Base-by-base conservation (phyloP, 352 stramenopile species). In the Globisporangium heterothallicum region DNA sequence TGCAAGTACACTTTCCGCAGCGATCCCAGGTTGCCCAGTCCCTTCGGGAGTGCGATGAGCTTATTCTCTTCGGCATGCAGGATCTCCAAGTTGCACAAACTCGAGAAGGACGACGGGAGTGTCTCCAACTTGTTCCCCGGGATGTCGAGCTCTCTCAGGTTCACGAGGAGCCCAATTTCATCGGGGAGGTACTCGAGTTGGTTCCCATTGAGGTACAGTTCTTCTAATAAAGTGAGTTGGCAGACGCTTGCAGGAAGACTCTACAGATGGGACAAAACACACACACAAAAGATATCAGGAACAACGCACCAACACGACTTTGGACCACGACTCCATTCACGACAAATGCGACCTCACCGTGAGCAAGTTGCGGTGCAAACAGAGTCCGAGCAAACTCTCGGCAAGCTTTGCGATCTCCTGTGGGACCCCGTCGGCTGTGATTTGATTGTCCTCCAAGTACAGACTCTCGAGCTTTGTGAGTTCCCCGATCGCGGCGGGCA, bases 181-280 rank as follows among this genome's bases (percentile, higher is more conserved):
- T 91, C 77, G 0, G 80, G 84, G 6, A 96, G 53, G 0, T 29
- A 70, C 26, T 84, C 68, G 9, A 95, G 58, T 12, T 54, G 50
- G 46, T 94, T 95, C 43, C 84, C 71, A 58, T 95, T 84, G 9
- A 95, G 57, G 38, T 95, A 94, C 2, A 95, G 66, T 64, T 95
- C 84, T 61, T 95, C 82, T 5, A 95, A 63, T 14, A 78, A 61
- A 34, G 68, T 51, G 1, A 94, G 68, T 19, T 74, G 53, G 38
- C 79, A 89, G 43, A 95, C 64, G 50, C 68, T 79, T 6, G 70
- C 49, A 12, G 84, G 86, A 9, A 94, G 49, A 0, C 58, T 65
- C 81, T 89, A 8, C 30, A n/a, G n/a, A n/a, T n/a, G n/a, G 30
- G 12, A 9, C 6, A 14, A 25, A 5, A 47, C 2, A 14, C 21